phyloP scores from a whole-genome alignment of 1,139 yeast species.

The Lodderomyces orthopsilosis region DNA sequence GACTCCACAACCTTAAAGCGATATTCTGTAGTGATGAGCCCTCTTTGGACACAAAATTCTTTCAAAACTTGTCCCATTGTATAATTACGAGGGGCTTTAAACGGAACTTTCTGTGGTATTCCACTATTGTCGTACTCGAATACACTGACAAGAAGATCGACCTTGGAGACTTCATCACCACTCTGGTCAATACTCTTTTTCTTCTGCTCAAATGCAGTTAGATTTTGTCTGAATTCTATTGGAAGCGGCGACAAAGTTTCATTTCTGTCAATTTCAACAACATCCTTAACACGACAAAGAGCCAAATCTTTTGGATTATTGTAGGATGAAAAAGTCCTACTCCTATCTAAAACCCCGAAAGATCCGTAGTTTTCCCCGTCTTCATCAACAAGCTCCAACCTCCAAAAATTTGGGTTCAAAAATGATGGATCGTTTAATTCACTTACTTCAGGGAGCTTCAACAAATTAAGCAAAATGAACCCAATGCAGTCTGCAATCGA shows the following conservation, averaged over 20 bases:
- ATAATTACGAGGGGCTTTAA: constrained; percentile 14
- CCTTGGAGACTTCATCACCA: constrained; percentile 7
- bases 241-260: constrained; percentile 55
- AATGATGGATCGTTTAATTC: constrained; percentile 15
- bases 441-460: constrained; percentile 20
- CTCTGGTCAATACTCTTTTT: constrained; percentile 13
- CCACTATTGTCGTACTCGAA: constrained; percentile 11
- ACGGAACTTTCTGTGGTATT: constrained; percentile 9
- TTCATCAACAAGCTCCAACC: constrained; percentile 70
- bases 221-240: constrained; percentile 31
- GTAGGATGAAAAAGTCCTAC: constrained; percentile 52
- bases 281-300: constrained; percentile 44
- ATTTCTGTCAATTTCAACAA: constrained; percentile 30
- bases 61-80: constrained; percentile 32
- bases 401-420: constrained; percentile 61
- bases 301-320: constrained; percentile 67
- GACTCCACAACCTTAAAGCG: constrained; percentile 14
- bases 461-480: constrained; percentile 42
- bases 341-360: constrained; percentile 65
- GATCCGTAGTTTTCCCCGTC: constrained; percentile 79
- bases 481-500: constrained; percentile 66
- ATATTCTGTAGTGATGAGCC: constrained; percentile 24
- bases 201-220: constrained; percentile 18
- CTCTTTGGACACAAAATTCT: constrained; percentile 31
- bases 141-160: constrained; percentile 12